Percentiles rank a stretch among this genome's conserved stretches.
Conservation (phyloP, 2,329 filamentous ascomycete genomes). For the Hansfordia pulvinata region DNA sequence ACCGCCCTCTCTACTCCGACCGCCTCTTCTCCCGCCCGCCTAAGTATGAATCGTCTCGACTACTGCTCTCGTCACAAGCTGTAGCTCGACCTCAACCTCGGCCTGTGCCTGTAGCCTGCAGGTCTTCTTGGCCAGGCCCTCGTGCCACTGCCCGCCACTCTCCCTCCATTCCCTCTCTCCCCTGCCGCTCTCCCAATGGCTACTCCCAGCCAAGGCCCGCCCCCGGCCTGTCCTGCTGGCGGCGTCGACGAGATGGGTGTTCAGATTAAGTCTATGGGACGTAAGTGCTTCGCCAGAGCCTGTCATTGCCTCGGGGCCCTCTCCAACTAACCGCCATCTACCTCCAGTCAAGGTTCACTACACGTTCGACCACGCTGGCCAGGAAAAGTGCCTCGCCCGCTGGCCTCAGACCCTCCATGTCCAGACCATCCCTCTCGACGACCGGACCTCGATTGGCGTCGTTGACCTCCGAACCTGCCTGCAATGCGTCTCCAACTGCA, state of each 20-base stretch:
- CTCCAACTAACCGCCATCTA: conserved; percentile 9
- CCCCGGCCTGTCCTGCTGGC: conserved; percentile 10
- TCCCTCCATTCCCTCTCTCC: too few species aligned
- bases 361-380: conserved; percentile 82
- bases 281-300: conserved; percentile 33
- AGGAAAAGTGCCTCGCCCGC: conserved; percentile 79
- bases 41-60: too few species aligned
- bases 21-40: too few species aligned
- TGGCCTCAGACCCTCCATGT: conserved; percentile 69
- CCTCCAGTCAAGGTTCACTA: conserved; percentile 84
- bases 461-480: conserved; percentile 81
- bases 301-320: conserved; percentile 1
- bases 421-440: conserved; percentile 69
- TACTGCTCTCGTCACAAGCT: too few species aligned
- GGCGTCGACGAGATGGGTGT: conserved; percentile 32
- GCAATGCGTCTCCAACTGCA: conserved; percentile 62
- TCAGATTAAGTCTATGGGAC: conserved; percentile 50
- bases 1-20: too few species aligned
- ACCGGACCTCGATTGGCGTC: conserved; percentile 68
- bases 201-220: conserved; percentile 14
- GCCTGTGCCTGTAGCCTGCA: too few species aligned
- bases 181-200: too few species aligned
- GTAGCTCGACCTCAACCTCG: too few species aligned
- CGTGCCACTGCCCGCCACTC: too few species aligned
- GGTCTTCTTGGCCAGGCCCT: too few species aligned